A percentile compares a stretch with the other conserved stretches of the same genome.
Evolutionary conservation across 176 grass and related monocot genomes (phyloP).

Genomic region (Carex littledalei): DNA sequence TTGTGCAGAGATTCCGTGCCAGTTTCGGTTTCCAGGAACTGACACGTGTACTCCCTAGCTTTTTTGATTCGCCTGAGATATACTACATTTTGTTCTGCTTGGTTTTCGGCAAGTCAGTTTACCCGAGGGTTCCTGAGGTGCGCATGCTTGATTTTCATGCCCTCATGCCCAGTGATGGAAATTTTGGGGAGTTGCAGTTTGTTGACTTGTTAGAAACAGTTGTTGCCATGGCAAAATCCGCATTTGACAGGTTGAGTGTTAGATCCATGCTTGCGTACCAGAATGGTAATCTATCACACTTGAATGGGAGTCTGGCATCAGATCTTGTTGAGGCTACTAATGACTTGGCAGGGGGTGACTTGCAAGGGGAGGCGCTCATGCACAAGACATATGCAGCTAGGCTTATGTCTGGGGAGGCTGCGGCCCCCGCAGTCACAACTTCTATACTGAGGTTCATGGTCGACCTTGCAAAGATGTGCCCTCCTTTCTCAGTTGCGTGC

Average conservation of each 20-base stretch:
- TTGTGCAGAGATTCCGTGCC: constrained; percentile 68
- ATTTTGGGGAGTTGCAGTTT: constrained; percentile 93
- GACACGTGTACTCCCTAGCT: constrained; percentile 81
- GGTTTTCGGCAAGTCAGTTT: constrained; percentile 89
- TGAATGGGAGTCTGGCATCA: constrained; percentile 65
- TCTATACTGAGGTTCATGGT: constrained; percentile 96
- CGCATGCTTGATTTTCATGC: constrained; percentile 99
- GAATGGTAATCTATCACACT: constrained; percentile 81
- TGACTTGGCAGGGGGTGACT: constrained; percentile 58
- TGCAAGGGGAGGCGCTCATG: constrained; percentile 97
- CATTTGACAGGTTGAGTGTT: constrained; percentile 80
- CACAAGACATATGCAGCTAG: constrained; percentile 98
- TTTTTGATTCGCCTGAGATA: constrained; percentile 98
- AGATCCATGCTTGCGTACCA: constrained; percentile 94
- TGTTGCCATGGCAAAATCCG: constrained; percentile 82
- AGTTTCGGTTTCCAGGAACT: constrained; percentile 81
- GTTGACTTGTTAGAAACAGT: constrained; percentile 92
- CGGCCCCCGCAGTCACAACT: constrained; percentile 79
- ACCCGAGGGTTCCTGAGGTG: constrained; percentile 93
- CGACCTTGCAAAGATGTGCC: constrained; percentile 88
- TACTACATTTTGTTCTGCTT: constrained; percentile 99
- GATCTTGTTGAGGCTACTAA: constrained; percentile 79
- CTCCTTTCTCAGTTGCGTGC: constrained; percentile 76
- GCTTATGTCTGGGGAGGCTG: constrained; percentile 92
- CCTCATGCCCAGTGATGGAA: constrained; percentile 94